A percentile compares a stretch with the other conserved stretches of the same genome.
Conservation (phyloP, 805 yeast species). For the Saccharomycopsis schoenii region DNA sequence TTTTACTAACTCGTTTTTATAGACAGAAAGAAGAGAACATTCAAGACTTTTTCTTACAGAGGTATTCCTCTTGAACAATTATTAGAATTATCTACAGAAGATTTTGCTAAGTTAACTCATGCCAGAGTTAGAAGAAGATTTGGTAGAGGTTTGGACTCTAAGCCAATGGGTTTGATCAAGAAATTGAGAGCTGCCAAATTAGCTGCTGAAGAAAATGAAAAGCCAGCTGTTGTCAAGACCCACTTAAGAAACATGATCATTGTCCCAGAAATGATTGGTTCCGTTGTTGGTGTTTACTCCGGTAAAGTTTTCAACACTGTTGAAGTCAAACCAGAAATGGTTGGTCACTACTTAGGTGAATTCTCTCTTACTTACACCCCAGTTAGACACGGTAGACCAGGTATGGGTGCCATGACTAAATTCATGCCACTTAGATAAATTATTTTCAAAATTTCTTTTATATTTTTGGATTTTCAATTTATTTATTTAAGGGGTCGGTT, state of each 20-base stretch:
- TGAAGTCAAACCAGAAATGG: slow-evolving; percentile 99
- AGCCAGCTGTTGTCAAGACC: slow-evolving; percentile 97
- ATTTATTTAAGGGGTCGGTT: neutral
- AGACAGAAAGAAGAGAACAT: slow-evolving; percentile 76
- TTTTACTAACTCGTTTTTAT: slow-evolving; percentile 18
- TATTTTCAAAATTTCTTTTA: neutral
- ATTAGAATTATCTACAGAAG: slow-evolving; percentile 90
- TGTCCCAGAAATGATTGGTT: slow-evolving; percentile 99
- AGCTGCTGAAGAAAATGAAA: slow-evolving; percentile 83
- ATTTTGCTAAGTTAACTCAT: slow-evolving; percentile 90
- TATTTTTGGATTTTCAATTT: neutral
- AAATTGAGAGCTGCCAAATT: slow-evolving; percentile 96
- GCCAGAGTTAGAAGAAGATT: slow-evolving; percentile 99
- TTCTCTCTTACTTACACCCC: slow-evolving; percentile 99
- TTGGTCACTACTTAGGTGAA: slow-evolving; percentile 99
- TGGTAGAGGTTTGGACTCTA: slow-evolving; percentile 92
- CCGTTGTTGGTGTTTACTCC: slow-evolving; percentile 97
- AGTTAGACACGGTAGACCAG: slow-evolving; percentile 99
- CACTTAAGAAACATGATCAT: slow-evolving; percentile 98
- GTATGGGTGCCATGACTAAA: slow-evolving; percentile 57
- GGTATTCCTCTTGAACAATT: slow-evolving; percentile 96
- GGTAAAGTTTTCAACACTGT: slow-evolving; percentile 99
- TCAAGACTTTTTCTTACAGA: slow-evolving; percentile 96
- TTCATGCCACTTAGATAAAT: slow-evolving; percentile 61
- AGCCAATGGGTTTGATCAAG: slow-evolving; percentile 93